Conservation (phyloP, 208 protist species). For the Leishmania gerbilli region DNA sequence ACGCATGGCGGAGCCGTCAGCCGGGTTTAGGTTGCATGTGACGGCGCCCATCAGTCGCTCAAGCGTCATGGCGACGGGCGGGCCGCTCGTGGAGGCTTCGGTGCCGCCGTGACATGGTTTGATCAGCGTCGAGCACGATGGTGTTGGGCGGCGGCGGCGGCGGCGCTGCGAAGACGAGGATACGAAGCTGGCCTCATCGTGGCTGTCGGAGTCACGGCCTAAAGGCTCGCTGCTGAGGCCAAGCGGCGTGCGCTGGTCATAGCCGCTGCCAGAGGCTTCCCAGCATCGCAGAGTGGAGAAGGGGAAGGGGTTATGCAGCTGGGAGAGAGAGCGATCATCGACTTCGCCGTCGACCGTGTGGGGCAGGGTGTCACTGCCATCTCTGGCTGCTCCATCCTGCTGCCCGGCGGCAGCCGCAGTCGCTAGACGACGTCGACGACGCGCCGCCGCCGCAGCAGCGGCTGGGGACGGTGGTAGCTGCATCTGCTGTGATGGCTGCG, state of each 20-base stretch:
- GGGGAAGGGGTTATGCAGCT: neutral
- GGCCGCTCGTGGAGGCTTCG: neutral
- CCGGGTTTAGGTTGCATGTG: slow-evolving; percentile 28
- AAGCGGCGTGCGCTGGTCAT: neutral
- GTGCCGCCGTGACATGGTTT: neutral
- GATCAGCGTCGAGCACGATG: neutral
- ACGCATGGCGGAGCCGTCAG: slow-evolving; percentile 36
- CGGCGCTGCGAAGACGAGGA: neutral
- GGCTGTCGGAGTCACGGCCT: neutral
- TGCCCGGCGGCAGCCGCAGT: neutral
- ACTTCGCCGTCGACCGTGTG: slow-evolving; percentile 11
- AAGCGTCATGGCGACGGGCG: slow-evolving; percentile 2
- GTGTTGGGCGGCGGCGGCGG: neutral
- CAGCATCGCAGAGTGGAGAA: neutral
- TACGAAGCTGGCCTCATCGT: neutral
- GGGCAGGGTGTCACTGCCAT: neutral
- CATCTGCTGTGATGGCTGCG: neutral
- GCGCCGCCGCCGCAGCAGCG: neutral
- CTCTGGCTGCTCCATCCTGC: neutral
- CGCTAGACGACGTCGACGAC: slow-evolving; percentile 1
- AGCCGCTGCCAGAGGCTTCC: neutral
- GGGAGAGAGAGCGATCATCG: slow-evolving; percentile 1
- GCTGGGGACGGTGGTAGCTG: neutral
- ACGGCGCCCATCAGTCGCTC: slow-evolving; percentile 23
- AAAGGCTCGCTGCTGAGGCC: neutral